Evolutionary conservation across 768 basidiomycete species (phyloP).

Genomic region (Pleurotus ostreatus): DNA sequence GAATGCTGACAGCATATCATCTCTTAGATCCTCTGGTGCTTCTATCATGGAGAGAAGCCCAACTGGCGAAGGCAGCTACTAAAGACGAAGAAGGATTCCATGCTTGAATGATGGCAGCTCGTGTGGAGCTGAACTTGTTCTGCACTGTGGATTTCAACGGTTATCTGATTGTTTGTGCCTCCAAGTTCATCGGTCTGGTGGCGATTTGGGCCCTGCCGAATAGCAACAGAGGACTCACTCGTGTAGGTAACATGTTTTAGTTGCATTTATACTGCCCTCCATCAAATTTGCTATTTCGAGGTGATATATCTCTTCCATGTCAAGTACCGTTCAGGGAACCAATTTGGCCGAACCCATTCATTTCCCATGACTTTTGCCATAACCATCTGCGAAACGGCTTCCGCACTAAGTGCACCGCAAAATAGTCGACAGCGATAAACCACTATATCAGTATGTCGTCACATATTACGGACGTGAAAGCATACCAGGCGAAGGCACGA

Average conservation of each 20-base stretch:
- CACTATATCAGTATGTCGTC: not conserved
- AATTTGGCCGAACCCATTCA: constrained; percentile 5
- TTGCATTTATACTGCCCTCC: no score
- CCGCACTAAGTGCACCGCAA: constrained; percentile 5
- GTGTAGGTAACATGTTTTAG: no score
- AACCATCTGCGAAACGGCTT: constrained; percentile 9
- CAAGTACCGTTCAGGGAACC: constrained; percentile 10
- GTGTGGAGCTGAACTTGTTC: not conserved
- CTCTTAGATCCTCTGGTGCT: constrained; percentile 4
- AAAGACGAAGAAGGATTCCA: not conserved
- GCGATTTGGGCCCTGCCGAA: not conserved
- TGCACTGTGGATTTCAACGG: not conserved
- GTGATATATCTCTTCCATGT: constrained; percentile 7
- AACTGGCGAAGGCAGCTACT: not conserved
- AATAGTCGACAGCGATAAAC: constrained; percentile 27
- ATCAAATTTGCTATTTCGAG: no score
- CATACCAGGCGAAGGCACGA: constrained; percentile 66
- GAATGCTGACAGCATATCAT: not conserved
- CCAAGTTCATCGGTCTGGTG: not conserved
- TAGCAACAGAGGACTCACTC: not conserved
- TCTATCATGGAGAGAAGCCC: not conserved
- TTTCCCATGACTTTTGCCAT: constrained; percentile 8
- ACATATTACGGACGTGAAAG: not conserved
- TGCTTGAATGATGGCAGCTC: not conserved
- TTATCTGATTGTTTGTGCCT: not conserved